Base-by-base conservation (phyloP, 2,329 filamentous ascomycete genomes). In the Amesomyces nigricolor region DNA sequence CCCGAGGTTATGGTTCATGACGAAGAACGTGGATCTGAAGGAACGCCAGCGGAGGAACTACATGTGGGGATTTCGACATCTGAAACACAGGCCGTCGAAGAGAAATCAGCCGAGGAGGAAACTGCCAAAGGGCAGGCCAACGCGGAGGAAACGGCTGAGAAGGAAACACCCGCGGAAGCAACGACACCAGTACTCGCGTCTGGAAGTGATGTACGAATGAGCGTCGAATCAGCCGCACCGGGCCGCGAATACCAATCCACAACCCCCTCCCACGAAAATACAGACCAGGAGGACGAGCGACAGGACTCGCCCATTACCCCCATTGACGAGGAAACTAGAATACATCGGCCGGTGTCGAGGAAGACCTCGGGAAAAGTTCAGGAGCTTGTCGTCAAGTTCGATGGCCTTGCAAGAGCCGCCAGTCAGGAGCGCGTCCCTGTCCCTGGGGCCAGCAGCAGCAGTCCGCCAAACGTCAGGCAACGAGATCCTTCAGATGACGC, bases 351-450 rank as follows among this genome's bases (percentile, higher is more conserved):
- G 3, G 56, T 59, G 1, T 52, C 56, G 14, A 61, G 67, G 43
- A 70, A 73, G 50, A 61, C 63, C 0, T 76, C 74, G 7, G 63
- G 65, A 5, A 80, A 77, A 58, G 77, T 81, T 2, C 75, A 77
- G 52, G 74, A 75, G 47, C 66, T 81, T 22, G 78, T 80, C 32
- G 72, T 72, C 19, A 73, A 76, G 68, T 79, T 73, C 47, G 77
- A 83, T 56, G 75, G 72, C 3, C 70, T 80, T 17, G 62, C 67
- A 22, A 67, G 66, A 54, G 58, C 65, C 13, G 53, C 50, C 5
- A 65, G 58, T 5, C 63, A 68, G 42, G 69, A 72, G 30, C 64
- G 63, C 6, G 37, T 56, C 4, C 17, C 58, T 4, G 39, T 58
- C 30, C 22, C 44, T 45, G 40, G 58, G 39, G 40, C 32, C 5